Percentiles rank a stretch among this genome's conserved stretches.
Conservation (phyloP, 352 stramenopile genomes). For the Phytopythium boreale region DNA sequence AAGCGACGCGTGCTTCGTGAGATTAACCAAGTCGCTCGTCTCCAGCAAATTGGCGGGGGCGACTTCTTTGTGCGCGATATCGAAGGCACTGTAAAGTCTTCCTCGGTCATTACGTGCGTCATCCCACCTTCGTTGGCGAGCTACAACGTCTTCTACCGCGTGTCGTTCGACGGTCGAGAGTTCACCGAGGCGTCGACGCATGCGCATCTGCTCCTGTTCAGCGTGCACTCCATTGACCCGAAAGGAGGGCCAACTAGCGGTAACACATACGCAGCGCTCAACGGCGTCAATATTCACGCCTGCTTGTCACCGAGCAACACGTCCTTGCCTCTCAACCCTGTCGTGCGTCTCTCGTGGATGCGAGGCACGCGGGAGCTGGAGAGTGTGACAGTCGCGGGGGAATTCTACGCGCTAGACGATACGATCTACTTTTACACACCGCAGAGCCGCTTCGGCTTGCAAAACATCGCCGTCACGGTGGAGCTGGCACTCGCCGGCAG, state of each 20-base stretch:
- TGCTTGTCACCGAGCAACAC: constrained; percentile 31
- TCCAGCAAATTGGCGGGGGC: constrained; percentile 20
- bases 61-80: constrained; percentile 52
- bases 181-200: constrained; percentile 37
- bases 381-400: constrained; percentile 42
- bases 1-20: constrained; percentile 23
- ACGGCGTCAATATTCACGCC: constrained; percentile 57
- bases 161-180: constrained; percentile 42
- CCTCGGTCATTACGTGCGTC: constrained; percentile 29
- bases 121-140: constrained; percentile 45
- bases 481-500: constrained; percentile 36
- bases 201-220: constrained; percentile 53
- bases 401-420: constrained; percentile 63
- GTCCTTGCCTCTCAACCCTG: constrained; percentile 13
- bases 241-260: constrained; percentile 61
- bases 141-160: constrained; percentile 64
- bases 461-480: constrained; percentile 58
- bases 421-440: constrained; percentile 73
- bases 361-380: constrained; percentile 58
- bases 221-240: constrained; percentile 40
- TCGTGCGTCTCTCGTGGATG: constrained; percentile 59
- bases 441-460: constrained; percentile 70
- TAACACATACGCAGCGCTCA: constrained; percentile 63
- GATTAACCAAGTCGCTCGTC: constrained; percentile 28
- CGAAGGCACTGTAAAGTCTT: constrained; percentile 33